Conservation (phyloP, 2,329 filamentous ascomycete species). For the Thelonectria blattea region DNA sequence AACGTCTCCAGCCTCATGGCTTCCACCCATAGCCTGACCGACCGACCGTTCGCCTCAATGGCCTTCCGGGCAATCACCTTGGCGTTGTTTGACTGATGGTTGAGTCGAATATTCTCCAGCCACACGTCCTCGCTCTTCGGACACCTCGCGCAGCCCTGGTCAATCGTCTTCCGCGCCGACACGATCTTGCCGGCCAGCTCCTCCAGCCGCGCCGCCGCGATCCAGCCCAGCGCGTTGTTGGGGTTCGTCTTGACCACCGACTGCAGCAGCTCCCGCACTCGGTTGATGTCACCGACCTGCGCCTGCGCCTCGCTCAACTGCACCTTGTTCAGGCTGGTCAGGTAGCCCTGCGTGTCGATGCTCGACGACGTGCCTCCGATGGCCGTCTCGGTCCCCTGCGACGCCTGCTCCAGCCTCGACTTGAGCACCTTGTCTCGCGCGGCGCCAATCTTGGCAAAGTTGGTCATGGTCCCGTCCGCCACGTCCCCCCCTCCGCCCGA, state of each 20-base stretch:
- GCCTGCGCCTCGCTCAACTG: slow-evolving; percentile 80
- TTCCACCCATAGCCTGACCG: slow-evolving; percentile 90
- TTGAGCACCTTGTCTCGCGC: slow-evolving; percentile 95
- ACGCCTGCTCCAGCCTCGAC: slow-evolving; percentile 90
- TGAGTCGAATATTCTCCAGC: slow-evolving; percentile 93
- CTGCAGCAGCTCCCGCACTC: slow-evolving; percentile 89
- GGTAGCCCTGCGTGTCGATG: slow-evolving; percentile 94
- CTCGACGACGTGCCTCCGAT: slow-evolving; percentile 82
- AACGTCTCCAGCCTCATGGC: slow-evolving; percentile 92
- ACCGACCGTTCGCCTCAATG: slow-evolving; percentile 88
- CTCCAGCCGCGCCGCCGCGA: slow-evolving; percentile 90
- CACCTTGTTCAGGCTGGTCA: slow-evolving; percentile 87
- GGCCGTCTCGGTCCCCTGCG: slow-evolving; percentile 70
- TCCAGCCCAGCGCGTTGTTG: slow-evolving; percentile 93
- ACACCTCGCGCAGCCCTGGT: slow-evolving; percentile 86
- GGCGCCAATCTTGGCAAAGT: slow-evolving; percentile 96
- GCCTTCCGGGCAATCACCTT: slow-evolving; percentile 95
- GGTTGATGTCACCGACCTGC: slow-evolving; percentile 92
- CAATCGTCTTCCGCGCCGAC: slow-evolving; percentile 85
- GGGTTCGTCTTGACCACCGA: slow-evolving; percentile 98
- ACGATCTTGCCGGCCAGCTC: slow-evolving; percentile 92
- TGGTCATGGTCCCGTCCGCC: slow-evolving; percentile 91
- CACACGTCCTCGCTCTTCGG: slow-evolving; percentile 95
- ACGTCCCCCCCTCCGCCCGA: slow-evolving; percentile 43
- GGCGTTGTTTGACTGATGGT: slow-evolving; percentile 83